Percentiles rank a stretch among this genome's conserved stretches.
Conservation (phyloP, 495 filamentous ascomycete genomes). For the Penicillium cinerascens region DNA sequence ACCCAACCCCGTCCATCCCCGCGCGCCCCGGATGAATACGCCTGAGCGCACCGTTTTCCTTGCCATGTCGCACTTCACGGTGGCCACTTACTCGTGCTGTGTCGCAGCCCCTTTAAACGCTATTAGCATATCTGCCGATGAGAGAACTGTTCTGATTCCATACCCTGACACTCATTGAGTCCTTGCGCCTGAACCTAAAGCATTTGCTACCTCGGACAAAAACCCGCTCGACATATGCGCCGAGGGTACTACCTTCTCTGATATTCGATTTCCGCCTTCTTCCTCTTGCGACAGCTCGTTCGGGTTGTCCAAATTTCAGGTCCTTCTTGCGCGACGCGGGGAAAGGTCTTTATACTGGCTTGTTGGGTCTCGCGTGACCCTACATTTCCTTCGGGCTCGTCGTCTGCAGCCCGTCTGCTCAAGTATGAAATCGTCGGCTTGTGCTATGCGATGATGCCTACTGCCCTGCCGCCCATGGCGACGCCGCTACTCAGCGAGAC, state of each 20-base stretch:
- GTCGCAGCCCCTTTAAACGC: slow-evolving; percentile 4
- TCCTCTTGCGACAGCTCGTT: background rate
- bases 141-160: background rate
- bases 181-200: background rate
- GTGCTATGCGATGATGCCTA: slow-evolving; percentile 43
- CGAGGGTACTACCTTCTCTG: background rate
- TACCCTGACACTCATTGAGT: background rate
- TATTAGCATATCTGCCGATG: background rate
- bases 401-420: background rate
- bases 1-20: slow-evolving; percentile 25
- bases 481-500: slow-evolving; percentile 32
- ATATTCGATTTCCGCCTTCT: background rate
- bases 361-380: slow-evolving; percentile 2
- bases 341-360: background rate
- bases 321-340: background rate
- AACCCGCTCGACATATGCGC: slow-evolving; percentile 9
- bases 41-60: slow-evolving; percentile 13
- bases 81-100: background rate
- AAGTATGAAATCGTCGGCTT: slow-evolving; percentile 29
- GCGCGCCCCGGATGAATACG: slow-evolving; percentile 13
- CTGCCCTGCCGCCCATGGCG: slow-evolving; percentile 37
- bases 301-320: background rate
- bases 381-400: background rate
- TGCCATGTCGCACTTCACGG: slow-evolving; percentile 5
- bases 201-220: slow-evolving; percentile 2